Evolutionary conservation across 352 stramenopile species (phyloP), one percentile per base, ranked within the genome.

Genomic region (Phytophthora rubi): DNA sequence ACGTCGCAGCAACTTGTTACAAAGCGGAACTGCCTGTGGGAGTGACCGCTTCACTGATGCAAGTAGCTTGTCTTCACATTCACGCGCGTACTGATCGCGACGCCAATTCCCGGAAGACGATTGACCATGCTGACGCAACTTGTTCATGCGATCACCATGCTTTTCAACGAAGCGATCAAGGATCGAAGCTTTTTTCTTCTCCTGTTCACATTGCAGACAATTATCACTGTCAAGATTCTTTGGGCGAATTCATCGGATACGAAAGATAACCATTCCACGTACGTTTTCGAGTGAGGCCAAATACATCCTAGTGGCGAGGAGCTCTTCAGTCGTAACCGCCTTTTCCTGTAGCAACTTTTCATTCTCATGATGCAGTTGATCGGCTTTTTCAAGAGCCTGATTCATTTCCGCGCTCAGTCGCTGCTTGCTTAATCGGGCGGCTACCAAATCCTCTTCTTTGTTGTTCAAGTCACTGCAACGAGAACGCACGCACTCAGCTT

Each of bases 81-180:
- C 83, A 10, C 67, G 63, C 2, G 79, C 71, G 15, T 74, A 48
- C 15, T 76, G 67, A 21, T 89, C 76, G 0, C 85, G 77, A 10
- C 67, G 66, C 86, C 83, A 90, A 28, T 39, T 59, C 15, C 65
- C n/a, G 8, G 32, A 47, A 26, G 42, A 65, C 4, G 49, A 61
- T 44, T 63, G 57, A 18, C 65, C 69, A 18, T 68, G 33, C 21
- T 65, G 54, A 7, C 71, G 73, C 12, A 88, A 26, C 44, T 79
- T 81, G 33, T 71, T 81, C 81, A 93, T 90, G 44, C 83, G 82
- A 52, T 91, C 80, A 18, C 87, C 87, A 28, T 95, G 87, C 59
- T 95, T 95, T 62, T 87, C 75, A 42, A 95, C 82, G 65, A 95
- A 95, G 28, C 72, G 71, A 53, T 93, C 84, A 9, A 93, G 76